A percentile compares a stretch with the other conserved stretches of the same genome.
These are phyloP conservation scores for Avena atlantica DNA, from an alignment of 176 grass and related monocot species.

Conservation along the genomic window DNA sequence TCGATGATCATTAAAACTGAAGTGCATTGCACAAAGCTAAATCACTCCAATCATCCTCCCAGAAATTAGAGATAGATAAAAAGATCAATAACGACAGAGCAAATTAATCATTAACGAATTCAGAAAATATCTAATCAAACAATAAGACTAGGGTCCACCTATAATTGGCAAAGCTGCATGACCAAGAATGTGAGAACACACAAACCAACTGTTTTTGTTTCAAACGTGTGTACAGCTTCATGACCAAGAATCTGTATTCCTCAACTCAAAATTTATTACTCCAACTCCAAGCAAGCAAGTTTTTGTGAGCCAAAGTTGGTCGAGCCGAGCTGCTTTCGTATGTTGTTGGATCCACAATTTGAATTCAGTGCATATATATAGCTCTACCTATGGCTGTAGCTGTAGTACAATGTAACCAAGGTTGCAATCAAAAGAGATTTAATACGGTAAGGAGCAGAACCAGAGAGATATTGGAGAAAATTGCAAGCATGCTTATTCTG, in stretches of 20 bases:
- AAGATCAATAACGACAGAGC: no score
- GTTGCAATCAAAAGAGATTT: not conserved
- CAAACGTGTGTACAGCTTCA: not conserved
- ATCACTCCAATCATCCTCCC: no score
- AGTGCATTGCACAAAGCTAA: no score
- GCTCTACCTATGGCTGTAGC: not conserved
- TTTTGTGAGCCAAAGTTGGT: not conserved
- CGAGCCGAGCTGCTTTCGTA: not conserved
- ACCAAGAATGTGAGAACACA: no score
- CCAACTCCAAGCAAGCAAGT: not conserved
- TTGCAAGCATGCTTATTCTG: not conserved
- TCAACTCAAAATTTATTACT: no score
- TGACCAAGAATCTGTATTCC: no score
- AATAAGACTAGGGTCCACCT: no score
- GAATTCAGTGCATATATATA: not conserved
- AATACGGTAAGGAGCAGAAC: not conserved
- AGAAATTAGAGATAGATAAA: no score
- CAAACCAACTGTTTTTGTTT: not conserved
- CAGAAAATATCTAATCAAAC: no score
- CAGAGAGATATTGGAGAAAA: not conserved
- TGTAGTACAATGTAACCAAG: not conserved
- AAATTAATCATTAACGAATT: no score
- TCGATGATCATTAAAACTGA: no score
- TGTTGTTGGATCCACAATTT: not conserved
- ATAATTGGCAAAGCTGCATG: no score